Evolutionary conservation across 2,329 filamentous ascomycete genomes (phyloP), one percentile per base, ranked within the genome.

Genomic region (Tolypocladium nubicola): DNA sequence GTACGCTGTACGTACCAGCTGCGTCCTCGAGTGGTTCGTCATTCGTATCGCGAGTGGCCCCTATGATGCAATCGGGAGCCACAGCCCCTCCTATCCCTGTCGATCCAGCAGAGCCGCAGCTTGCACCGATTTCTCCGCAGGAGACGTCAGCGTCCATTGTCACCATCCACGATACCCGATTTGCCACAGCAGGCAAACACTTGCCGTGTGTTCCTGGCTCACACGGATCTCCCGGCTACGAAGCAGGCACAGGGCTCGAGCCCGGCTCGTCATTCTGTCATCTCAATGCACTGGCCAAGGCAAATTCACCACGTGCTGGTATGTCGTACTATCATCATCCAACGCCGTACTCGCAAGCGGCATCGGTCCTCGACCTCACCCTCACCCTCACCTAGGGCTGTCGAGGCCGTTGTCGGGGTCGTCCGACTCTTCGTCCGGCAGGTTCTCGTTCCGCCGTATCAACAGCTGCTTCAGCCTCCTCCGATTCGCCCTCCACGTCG

Each of bases 401-500:
- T 52, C 52, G 40, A 21, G 3, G 19, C 38, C 55, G 33, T 60
- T 54, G 6, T 57, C 60, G 53, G 65, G 59, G 38, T 65, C 66
- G 30, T 66, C 67, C 45, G 71, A 72, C 54, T 74, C 70, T 37
- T 75, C 75, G 45, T 77, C 74, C 0, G 73, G 74, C 23, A 80
- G 68, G 53, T 80, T 79, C 54, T 75, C 72, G 40, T 80, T 73
- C 59, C 73, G 70, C 63, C 71, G 68, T n/a, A 69, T 63, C 47
- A 77, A 62, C 13, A 82, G 62, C 47, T 73, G 70, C 61, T 71
- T 73, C 16, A 84, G 64, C 61, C 71, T 75, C 56, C 71, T 69
- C 52, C 72, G 69, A 40, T 80, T 77, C 45, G 70, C 71, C 60
- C 71, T 74, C 64, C 70, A 74, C 3, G 79, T 77, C 19, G 71